These are phyloP conservation scores for Buxus sempervirens DNA, from an alignment of 164 flowering plant species.

Conservation along the genomic window DNA sequence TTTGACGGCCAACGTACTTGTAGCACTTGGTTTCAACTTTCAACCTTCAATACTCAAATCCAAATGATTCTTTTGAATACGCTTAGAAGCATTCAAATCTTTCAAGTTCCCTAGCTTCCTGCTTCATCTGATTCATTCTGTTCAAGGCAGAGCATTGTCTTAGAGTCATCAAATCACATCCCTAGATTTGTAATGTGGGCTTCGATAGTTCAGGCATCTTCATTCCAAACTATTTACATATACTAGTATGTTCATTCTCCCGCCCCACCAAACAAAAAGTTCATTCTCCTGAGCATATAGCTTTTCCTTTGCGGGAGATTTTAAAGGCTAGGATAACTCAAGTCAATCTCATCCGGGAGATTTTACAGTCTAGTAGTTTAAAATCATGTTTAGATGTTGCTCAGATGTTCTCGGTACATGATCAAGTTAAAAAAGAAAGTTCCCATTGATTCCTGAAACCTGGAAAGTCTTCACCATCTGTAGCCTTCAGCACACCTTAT, in stretches of 20 bases:
- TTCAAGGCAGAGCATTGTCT: constrained; percentile 24
- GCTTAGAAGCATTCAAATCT: constrained; percentile 55
- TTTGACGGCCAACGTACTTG: too few species aligned
- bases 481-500: not conserved
- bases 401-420: not conserved
- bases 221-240: constrained; percentile 51
- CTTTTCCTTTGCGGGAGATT: constrained; percentile 63
- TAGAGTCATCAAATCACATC: constrained; percentile 22
- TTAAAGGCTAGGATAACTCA: constrained; percentile 47
- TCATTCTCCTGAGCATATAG: constrained; percentile 50
- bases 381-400: constrained; percentile 10
- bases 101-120: constrained; percentile 40
- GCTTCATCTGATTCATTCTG: constrained; percentile 47
- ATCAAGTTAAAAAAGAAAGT: not conserved
- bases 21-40: too few species aligned
- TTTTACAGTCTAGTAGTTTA: constrained; percentile 22
- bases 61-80: constrained; percentile 41
- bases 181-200: constrained; percentile 16
- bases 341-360: constrained; percentile 54
- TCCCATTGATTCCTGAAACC: not conserved
- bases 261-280: constrained; percentile 43
- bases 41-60: constrained; percentile 33
- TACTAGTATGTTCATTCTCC: constrained; percentile 33
- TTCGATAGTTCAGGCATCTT: constrained; percentile 44
- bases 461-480: not conserved